These are phyloP conservation scores for Helenozyma rhizophorensis DNA, from an alignment of 805 yeast species.

Conservation along the genomic window DNA sequence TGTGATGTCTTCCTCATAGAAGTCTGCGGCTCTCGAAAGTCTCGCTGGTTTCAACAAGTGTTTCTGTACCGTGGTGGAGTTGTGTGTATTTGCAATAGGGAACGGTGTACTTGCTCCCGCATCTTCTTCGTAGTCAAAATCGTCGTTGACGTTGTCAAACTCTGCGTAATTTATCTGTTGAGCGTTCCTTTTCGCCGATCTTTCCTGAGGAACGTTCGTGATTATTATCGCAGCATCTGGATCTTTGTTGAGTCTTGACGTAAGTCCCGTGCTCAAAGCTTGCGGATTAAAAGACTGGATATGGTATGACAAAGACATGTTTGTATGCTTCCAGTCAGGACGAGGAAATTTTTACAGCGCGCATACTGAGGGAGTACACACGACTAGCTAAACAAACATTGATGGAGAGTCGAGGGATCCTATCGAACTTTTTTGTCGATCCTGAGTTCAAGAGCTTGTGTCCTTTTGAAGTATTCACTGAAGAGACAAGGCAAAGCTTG, in stretches of 20 bases:
- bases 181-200: slow-evolving; percentile 71
- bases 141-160: slow-evolving; percentile 59
- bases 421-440: slow-evolving; percentile 5
- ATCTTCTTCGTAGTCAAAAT: slow-evolving; percentile 29
- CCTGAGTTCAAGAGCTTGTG: slow-evolving; percentile 3
- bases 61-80: slow-evolving; percentile 27
- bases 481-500: too few species aligned
- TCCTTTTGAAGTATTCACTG: too few species aligned
- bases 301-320: slow-evolving; percentile 14
- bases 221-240: slow-evolving; percentile 70
- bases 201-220: slow-evolving; percentile 64
- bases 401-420: slow-evolving; percentile 8
- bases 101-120: slow-evolving; percentile 9
- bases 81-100: slow-evolving; percentile 30
- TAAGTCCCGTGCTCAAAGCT: slow-evolving; percentile 72
- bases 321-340: too few species aligned
- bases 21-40: slow-evolving; percentile 3
- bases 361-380: too few species aligned
- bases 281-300: slow-evolving; percentile 51
- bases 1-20: too few species aligned
- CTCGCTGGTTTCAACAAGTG: slow-evolving; percentile 19
- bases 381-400: too few species aligned
- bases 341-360: too few species aligned
- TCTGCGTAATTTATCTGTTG: slow-evolving; percentile 81
- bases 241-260: slow-evolving; percentile 61